Evolutionary conservation across 2,329 filamentous ascomycete species (phyloP), one percentile per base, ranked within the genome.

Genomic region (Arachnomyces sp.): DNA sequence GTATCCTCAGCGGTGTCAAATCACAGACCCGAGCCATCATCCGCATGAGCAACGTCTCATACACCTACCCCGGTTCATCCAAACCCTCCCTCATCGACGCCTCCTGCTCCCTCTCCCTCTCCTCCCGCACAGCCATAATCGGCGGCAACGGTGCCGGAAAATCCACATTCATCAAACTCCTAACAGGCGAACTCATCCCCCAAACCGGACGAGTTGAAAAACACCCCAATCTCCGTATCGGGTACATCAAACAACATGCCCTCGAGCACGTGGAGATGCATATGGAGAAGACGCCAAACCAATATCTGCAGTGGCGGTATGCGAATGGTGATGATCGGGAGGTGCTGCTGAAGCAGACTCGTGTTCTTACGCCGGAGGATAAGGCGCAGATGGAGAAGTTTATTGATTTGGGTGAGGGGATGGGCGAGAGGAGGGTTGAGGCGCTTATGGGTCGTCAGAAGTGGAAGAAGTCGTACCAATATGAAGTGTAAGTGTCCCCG

Each of bases 251-350:
- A 72, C 92, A 98, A 71, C 92, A 98, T 65, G 92, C 92, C 33
- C 76, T 98, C 9, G 92, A 98, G 73, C 92, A 98, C 77, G 92
- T 98, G 8, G 90, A 98, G 69, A 94, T 95, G 90, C 92, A 98
- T 60, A 73, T 96, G 53, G 92, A 98, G 67, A 98, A 98, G 78
- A 98, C 92, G 0, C 92, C 92, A 31, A 96, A 94, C 63, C 92
- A 98, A 67, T 98, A 98, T 60, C 76, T 98, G 28, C 92, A 96
- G 67, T 98, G 92, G 92, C 85, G 92, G 55, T 98, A 96, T 60
- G 86, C 86, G 55, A 87, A 96, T 58, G 92, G 92, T 58, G 92
- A 96, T 53, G 92, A 98, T 56, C 86, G 92, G 38, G 92, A 98
- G 63, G 90, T 96, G 31, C 77, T 93, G 65, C 80, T 98, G 79